A percentile compares a stretch with the other conserved stretches of the same genome.
These are phyloP conservation scores for Eimeria zaria DNA, from an alignment of 169 alveolate species.

Conservation along the genomic window DNA sequence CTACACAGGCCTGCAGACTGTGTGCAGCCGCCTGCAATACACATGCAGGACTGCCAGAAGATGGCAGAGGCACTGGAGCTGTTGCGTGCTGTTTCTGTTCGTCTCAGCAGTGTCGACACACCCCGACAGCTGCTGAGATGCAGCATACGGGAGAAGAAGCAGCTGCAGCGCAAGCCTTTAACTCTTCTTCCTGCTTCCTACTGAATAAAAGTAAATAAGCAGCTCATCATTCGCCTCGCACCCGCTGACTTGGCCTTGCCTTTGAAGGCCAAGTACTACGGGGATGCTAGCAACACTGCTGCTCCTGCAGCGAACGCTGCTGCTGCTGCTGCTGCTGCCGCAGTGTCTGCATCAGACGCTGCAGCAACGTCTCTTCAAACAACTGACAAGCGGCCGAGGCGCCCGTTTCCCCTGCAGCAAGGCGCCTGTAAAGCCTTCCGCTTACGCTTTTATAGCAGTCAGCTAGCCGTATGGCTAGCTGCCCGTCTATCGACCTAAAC, in stretches of 20 bases:
- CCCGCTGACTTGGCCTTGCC: not conserved
- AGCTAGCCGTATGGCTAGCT: conserved; percentile 11
- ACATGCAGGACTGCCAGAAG: not conserved
- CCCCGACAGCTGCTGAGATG: not conserved
- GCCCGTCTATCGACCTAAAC: not conserved
- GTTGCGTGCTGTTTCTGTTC: not conserved
- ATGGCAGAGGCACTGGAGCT: not conserved
- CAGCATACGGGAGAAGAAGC: not conserved
- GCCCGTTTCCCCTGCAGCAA: not conserved
- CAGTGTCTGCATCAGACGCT: not conserved
- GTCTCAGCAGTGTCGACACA: not conserved
- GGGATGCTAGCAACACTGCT: not conserved
- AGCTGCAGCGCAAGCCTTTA: not conserved
- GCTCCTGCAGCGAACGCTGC: not conserved
- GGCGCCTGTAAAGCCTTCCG: not conserved
- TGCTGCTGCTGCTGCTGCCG: conserved; percentile 17
- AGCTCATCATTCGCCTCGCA: not conserved
- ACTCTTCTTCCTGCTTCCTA: not conserved
- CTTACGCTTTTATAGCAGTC: not conserved
- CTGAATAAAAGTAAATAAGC: not conserved
- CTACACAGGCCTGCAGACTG: not conserved
- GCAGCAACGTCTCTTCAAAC: conserved; percentile 11
- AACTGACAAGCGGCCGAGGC: conserved; percentile 19
- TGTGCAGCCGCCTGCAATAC: not conserved
- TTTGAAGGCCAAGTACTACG: not conserved